These are phyloP conservation scores for Orobanche coerulescens DNA, from an alignment of 257 asterid species.

Conservation along the genomic window DNA sequence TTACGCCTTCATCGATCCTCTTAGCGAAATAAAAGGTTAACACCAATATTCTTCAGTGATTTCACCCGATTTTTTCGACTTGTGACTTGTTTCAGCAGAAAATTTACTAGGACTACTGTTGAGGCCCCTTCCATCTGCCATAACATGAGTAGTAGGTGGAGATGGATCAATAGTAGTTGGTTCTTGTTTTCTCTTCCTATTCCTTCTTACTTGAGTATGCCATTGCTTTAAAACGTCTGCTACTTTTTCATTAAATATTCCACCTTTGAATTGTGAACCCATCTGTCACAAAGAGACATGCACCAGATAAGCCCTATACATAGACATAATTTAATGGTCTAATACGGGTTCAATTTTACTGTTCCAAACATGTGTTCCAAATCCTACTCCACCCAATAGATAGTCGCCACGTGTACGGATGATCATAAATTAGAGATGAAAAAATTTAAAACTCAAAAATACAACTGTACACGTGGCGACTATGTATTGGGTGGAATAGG, in stretches of 20 bases:
- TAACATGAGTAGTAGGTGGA: not conserved
- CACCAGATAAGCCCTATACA: too few species aligned
- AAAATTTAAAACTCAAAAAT: too few species aligned
- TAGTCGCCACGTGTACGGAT: too few species aligned
- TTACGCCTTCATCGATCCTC: too few species aligned
- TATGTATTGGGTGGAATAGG: too few species aligned
- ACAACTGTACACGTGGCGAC: too few species aligned
- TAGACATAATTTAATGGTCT: too few species aligned
- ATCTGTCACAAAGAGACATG: constrained; percentile 21
- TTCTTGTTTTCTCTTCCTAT: constrained; percentile 17
- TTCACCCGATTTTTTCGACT: not conserved
- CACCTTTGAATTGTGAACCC: constrained; percentile 34
- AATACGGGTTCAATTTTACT: too few species aligned
- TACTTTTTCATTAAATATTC: constrained; percentile 21
- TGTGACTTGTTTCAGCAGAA: not conserved
- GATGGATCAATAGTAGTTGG: not conserved
- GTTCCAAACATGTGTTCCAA: too few species aligned
- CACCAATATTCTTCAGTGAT: constrained; percentile 31
- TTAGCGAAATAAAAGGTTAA: too few species aligned
- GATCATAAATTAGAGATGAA: not conserved
- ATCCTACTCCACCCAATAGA: too few species aligned
- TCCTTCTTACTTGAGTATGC: constrained; percentile 28
- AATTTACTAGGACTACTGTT: not conserved
- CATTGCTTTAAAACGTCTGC: constrained; percentile 24
- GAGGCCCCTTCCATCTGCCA: not conserved